phyloP scores from a whole-genome alignment of 73 alveolate genomes.

The Symbiodinium pilosum region DNA sequence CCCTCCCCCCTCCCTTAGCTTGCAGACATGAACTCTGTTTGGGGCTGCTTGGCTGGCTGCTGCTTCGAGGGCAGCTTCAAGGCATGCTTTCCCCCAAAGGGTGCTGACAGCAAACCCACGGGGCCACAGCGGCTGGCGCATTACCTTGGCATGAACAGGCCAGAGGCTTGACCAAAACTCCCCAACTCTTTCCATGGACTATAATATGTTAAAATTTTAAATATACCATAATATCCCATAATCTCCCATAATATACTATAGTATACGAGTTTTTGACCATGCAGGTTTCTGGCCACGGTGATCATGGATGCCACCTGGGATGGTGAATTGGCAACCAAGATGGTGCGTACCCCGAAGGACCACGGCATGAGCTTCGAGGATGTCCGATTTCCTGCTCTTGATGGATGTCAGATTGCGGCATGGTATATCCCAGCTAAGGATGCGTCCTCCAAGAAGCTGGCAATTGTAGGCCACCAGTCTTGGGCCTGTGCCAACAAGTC shows the following conservation, averaged over 20 bases:
- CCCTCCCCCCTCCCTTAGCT: not conserved
- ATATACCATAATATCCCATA: not conserved
- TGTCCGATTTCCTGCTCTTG: constrained; percentile 13
- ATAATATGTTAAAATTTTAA: no score
- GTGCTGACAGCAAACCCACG: not conserved
- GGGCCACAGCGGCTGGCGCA: not conserved
- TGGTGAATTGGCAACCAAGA: not conserved
- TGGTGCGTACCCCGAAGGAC: constrained; percentile 48
- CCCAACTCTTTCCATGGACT: not conserved
- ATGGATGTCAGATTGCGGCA: constrained; percentile 30
- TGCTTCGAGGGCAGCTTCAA: constrained; percentile 32
- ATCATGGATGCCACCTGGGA: constrained; percentile 36
- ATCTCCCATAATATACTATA: not conserved
- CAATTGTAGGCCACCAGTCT: constrained; percentile 37
- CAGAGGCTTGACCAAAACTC: not conserved
- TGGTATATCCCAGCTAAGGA: constrained; percentile 66
- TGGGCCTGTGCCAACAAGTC: not conserved
- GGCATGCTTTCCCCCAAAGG: constrained; percentile 7
- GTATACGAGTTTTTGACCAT: not conserved
- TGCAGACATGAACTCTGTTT: not conserved
- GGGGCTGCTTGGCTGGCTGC: not conserved
- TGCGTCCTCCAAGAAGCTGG: constrained; percentile 44
- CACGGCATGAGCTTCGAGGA: constrained; percentile 41
- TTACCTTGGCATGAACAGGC: not conserved
- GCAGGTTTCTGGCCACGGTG: constrained; percentile 11